Conservation (phyloP, 306 rosid species). For the Alnus rubra region DNA sequence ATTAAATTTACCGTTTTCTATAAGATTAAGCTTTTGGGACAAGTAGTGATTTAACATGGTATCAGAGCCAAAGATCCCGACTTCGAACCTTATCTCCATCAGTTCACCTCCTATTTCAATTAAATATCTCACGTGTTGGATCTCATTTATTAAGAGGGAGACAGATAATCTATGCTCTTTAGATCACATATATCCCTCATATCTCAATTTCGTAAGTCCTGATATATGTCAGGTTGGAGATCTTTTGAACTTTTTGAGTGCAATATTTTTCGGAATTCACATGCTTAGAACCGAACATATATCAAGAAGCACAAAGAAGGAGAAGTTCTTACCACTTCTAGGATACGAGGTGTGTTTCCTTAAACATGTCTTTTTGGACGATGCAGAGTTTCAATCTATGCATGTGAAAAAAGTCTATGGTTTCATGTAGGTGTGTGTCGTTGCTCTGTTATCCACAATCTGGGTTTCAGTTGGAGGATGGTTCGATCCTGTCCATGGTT, state of each 20-base stretch:
- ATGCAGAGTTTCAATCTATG: slow-evolving; percentile 10
- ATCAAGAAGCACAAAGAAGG: slow-evolving; percentile 59
- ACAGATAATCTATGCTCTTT: not conserved
- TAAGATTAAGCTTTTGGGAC: too few relatives aligned
- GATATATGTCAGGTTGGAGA: slow-evolving; percentile 61
- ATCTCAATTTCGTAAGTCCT: not conserved
- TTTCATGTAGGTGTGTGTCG: slow-evolving; percentile 54
- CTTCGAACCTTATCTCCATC: too few relatives aligned
- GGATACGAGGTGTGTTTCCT: slow-evolving; percentile 62
- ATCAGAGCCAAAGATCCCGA: too few relatives aligned
- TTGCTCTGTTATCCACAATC: slow-evolving; percentile 53
- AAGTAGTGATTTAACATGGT: too few relatives aligned
- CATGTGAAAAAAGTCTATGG: slow-evolving; percentile 14
- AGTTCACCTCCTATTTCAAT: too few relatives aligned
- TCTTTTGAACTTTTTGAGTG: slow-evolving; percentile 66
- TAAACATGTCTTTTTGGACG: not conserved
- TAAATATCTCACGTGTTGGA: too few relatives aligned
- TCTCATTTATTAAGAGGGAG: too few relatives aligned
- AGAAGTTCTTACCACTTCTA: slow-evolving; percentile 64
- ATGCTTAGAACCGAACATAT: slow-evolving; percentile 76
- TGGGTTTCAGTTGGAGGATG: slow-evolving; percentile 61
- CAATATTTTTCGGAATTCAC: slow-evolving; percentile 72
- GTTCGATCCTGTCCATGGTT: slow-evolving; percentile 33
- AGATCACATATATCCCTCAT: not conserved
- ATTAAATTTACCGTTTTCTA: too few relatives aligned